Evolutionary conservation across 2,329 filamentous ascomycete species (phyloP).

Genomic region (Knoxdaviesia capensis): DNA sequence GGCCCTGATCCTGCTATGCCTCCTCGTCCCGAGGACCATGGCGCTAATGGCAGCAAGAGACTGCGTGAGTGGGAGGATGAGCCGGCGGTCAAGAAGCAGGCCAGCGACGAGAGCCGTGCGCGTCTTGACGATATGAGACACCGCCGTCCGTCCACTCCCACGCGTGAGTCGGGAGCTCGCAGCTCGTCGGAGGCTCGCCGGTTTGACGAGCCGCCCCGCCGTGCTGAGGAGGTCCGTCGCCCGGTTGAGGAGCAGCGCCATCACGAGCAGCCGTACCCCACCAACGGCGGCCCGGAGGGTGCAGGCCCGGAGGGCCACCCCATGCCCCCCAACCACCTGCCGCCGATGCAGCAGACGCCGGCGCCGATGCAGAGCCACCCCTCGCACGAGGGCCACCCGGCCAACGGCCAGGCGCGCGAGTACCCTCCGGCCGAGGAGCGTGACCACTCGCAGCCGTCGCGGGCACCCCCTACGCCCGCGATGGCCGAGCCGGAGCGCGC

Average conservation of each 20-base stretch:
- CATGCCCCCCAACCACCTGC: slow-evolving; percentile 31
- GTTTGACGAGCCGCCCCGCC: slow-evolving; percentile 41
- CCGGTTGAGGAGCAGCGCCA: slow-evolving; percentile 43
- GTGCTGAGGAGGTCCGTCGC: slow-evolving; percentile 34
- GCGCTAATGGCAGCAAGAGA: slow-evolving; percentile 61
- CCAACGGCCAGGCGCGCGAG: slow-evolving; percentile 27
- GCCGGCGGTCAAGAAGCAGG: slow-evolving; percentile 58
- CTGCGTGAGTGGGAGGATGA: slow-evolving; percentile 88
- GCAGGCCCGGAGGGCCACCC: slow-evolving; percentile 24
- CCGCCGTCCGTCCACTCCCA: slow-evolving; percentile 59
- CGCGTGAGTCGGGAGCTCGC: slow-evolving; percentile 48
- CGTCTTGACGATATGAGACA: slow-evolving; percentile 69
- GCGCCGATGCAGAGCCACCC: slow-evolving; percentile 31
- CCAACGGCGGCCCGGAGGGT: slow-evolving; percentile 48
- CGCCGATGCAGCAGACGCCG: slow-evolving; percentile 41
- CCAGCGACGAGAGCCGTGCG: slow-evolving; percentile 71
- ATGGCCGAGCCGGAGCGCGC: slow-evolving; percentile 58
- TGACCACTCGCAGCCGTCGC: slow-evolving; percentile 14
- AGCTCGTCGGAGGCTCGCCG: slow-evolving; percentile 56
- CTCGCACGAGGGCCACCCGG: slow-evolving; percentile 25
- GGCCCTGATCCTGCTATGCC: slow-evolving; percentile 48
- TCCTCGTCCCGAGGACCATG: slow-evolving; percentile 47
- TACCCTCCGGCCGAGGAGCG: slow-evolving; percentile 39
- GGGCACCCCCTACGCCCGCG: not conserved
- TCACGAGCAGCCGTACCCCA: slow-evolving; percentile 69